Evolutionary conservation across 2,329 filamentous ascomycete species (phyloP), one percentile per base, ranked within the genome.

Genomic region (Tricladium varicosporioides): DNA sequence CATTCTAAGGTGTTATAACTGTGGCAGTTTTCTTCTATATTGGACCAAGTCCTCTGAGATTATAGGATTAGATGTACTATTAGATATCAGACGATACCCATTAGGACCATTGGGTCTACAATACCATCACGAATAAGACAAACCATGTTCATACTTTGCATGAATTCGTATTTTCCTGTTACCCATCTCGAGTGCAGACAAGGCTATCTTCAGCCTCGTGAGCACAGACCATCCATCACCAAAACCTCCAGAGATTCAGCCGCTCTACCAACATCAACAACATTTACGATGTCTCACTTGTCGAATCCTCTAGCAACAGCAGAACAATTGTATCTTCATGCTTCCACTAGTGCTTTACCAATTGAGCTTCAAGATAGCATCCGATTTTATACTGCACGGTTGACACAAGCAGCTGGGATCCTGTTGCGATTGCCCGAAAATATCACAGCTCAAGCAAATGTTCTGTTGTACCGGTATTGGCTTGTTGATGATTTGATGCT

Each of bases 351-450:
- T 74, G 71, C 77, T 66, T 72, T 92, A 2, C 87, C 89, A 1
- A 73, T 75, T 32, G 85, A 91, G 62, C 76, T 93, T 13, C 88
- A 90, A 71, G 85, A 89, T 68, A 81, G 83, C 60, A 78, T 92
- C 61, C 86, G 88, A 65, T 88, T 86, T 71, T 80, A 86, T 53
- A 86, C 87, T 36, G 85, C 89, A 69, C 82, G 83, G 64, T 81
- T 93, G 45, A 90, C 88, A 2, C 90, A 94, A 73, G 85, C 87
- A 18, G 88, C 89, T 10, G 90, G 90, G 31, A 80, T 95, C 51
- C 82, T 97, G 15, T 80, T 99, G 2, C 84, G 90, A 48, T 79
- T 97, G 42, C 89, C 91, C 5, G 92, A 96, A 70, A 90, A 92
- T 64, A 84, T 91, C 42, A 90, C 94, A 42, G 89, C 92, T 4